Base-by-base conservation (phyloP, 345 rosid genomes). In the Gossypium sturtianum region DNA sequence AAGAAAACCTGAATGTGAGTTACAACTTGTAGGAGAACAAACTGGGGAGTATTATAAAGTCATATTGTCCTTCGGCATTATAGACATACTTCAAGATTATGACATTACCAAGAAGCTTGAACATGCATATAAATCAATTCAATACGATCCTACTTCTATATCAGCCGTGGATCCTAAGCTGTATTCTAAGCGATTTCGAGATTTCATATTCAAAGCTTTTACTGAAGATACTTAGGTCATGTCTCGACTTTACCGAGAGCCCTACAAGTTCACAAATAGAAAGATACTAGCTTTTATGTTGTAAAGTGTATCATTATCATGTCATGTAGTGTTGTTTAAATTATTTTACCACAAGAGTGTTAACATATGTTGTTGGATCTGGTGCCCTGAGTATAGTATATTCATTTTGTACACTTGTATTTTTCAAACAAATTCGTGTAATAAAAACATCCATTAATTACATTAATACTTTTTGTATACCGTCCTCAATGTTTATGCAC, bases 81-180 rank as follows among this genome's bases (percentile, higher is more conserved):
- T 94, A 7, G 97, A 94, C 87, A 90, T 92, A 16, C 41, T 34
- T 34, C 41, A 34, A 34, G 41, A 34, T 34, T 34, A 34, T 34
- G 41, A 34, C 41, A 34, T 91, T 64, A 90, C 91, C 90, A 94
- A 94, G 82, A 91, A 91, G 82, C 87, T 91, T 11, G 98, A 94
- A 82, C 94, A 94, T 20, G 93, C 97, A 0, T 91, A 91, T 67
- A 94, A 94, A 74, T 91, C 94, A 56, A 84, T 90, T 77, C 94
- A 91, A 2, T 89, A 91, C 70, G 97, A 94, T 66, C 94, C 96
- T 44, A 85, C 89, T 23, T 87, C 94, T 3, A 94, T 94, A 34
- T 94, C 92, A 12, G 96, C 97, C 0, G 96, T 89, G 70, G 96
- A 94, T 83, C 98, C 97, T 2, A 88, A 83, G 77, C 90, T 87